Percentiles rank a stretch among this genome's conserved stretches.
These are phyloP conservation scores for Rubroboletus pulcherrimus DNA, from an alignment of 768 basidiomycete genomes.

Conservation along the genomic window DNA sequence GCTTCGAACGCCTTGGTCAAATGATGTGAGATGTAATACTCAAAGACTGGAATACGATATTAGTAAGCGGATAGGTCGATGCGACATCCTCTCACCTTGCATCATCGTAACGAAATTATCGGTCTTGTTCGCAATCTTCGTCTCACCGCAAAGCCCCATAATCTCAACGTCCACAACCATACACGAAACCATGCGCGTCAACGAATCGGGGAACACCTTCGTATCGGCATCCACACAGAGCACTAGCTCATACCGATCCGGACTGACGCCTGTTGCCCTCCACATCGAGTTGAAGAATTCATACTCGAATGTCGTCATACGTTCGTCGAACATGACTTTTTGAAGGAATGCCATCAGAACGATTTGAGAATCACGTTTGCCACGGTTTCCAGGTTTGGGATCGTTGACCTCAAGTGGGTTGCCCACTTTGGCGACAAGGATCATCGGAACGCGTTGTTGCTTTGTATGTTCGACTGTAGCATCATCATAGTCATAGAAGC, in stretches of 20 bases:
- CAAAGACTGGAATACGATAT: constrained; percentile 66
- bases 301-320: constrained; percentile 99
- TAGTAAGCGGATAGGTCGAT: constrained; percentile 2
- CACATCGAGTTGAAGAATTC: constrained; percentile 99
- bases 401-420: constrained; percentile 89
- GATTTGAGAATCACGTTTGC: constrained; percentile 98
- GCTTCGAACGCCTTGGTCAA: constrained; percentile 99
- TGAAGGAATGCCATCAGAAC: constrained; percentile 97
- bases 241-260: constrained; percentile 92
- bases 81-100: constrained; percentile 68
- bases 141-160: constrained; percentile 99
- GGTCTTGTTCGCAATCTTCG: constrained; percentile 98
- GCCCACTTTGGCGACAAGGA: constrained; percentile 93
- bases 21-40: constrained; percentile 99
- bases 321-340: constrained; percentile 99
- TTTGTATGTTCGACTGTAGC: constrained; percentile 85
- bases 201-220: constrained; percentile 97
- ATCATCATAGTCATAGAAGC: constrained; percentile 94
- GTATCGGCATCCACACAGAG: constrained; percentile 98
- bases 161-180: constrained; percentile 98
- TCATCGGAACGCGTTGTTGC: constrained; percentile 94
- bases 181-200: constrained; percentile 93
- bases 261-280: constrained; percentile 92
- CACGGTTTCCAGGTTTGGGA: constrained; percentile 94
- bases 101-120: constrained; percentile 99